Base-by-base conservation (phyloP, 768 basidiomycete genomes). In the Tylopilus sp. region DNA sequence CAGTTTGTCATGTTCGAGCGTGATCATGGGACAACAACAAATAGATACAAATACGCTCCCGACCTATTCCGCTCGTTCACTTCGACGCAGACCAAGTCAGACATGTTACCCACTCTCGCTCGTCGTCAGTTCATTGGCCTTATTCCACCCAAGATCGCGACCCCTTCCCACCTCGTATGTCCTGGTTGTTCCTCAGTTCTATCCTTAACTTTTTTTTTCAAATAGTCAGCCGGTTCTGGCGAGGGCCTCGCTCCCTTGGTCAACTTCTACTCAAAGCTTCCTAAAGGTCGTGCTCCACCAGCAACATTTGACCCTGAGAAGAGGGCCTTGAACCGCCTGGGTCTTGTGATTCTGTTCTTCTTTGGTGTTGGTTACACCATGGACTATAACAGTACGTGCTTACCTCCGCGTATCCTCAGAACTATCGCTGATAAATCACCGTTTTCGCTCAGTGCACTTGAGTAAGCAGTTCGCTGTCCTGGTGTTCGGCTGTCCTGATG, bases 221-320 rank as follows among this genome's bases (percentile, higher is more conserved):
- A 59, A 52, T 62, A 94, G 92, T 84, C 89, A 48, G 82, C 89
- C 47, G 88, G 86, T 49, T 82, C 88, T 48, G 91, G 91, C 40
- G 82, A 82, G 40, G 83, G 89, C 56, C 87, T 95, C 47, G 76
- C 79, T 51, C 84, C 85, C 28, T 86, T 98, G 66, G 92, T 97
- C 57, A 84, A 91, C 60, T 98, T 97, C 74, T 98, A 98, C 78
- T 93, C 90, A 53, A 95, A 92, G 72, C 82, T 98, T 44, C 95
- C 94, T 58, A 98, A 98, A 70, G 95, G 95, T 41, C 75, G 82
- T 36, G 80, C 83, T 31, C 76, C 89, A 17, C 66, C 77, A 35
- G 73, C 82, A 18, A 74, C 78, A 47, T 72, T 72, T 48, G 90
- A 92, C 20, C 75, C 95, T 63, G 94, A 91, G 56, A 82, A 83